Conservation (phyloP, 495 filamentous ascomycete genomes). For the Hypoxylon crocopeplum region DNA sequence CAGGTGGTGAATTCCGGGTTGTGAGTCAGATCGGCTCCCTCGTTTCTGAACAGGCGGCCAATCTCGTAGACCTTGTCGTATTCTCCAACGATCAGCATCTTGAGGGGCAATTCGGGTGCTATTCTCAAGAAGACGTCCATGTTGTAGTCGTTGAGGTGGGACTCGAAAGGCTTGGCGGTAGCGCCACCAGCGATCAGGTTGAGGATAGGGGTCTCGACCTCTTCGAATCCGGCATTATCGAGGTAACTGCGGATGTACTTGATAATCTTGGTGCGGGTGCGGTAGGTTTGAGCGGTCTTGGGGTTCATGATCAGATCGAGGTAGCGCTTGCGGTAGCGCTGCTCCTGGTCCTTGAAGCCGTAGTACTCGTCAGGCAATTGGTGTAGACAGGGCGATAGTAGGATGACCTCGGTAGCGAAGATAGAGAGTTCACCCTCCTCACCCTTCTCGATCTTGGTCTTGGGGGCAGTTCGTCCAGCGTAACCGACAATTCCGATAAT, state of each 20-base stretch:
- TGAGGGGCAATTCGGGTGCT: conserved; percentile 94
- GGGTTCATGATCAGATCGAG: conserved; percentile 98
- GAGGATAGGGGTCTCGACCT: conserved; percentile 99
- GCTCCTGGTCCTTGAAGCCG: conserved; percentile 94
- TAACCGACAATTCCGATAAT: conserved; percentile 78
- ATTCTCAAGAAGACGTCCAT: conserved; percentile 94
- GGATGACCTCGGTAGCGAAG: conserved; percentile 83
- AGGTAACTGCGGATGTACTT: conserved; percentile 86
- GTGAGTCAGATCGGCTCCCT: conserved; percentile 95
- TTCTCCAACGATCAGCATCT: conserved; percentile 94
- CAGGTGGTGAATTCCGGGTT: conserved; percentile 98
- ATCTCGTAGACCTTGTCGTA: conserved; percentile 93
- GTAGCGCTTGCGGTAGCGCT: conserved; percentile 87
- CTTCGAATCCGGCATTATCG: conserved; percentile 82
- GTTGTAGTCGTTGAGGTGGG: conserved; percentile 92
- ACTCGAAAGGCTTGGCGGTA: conserved; percentile 93
- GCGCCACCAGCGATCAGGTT: conserved; percentile 94
- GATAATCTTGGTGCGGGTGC: conserved; percentile 83
- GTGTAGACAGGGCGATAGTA: conserved; percentile 91
- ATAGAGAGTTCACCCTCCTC: conserved; percentile 90
- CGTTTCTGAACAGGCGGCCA: conserved; percentile 91
- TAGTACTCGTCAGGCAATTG: conserved; percentile 91
- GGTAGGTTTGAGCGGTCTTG: conserved; percentile 76
- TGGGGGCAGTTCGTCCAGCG: conserved; percentile 87
- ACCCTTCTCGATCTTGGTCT: conserved; percentile 71